A percentile compares a stretch with the other conserved stretches of the same genome.
Evolutionary conservation across 2,329 filamentous ascomycete species (phyloP).

Genomic region (Cladosporium sp.): DNA sequence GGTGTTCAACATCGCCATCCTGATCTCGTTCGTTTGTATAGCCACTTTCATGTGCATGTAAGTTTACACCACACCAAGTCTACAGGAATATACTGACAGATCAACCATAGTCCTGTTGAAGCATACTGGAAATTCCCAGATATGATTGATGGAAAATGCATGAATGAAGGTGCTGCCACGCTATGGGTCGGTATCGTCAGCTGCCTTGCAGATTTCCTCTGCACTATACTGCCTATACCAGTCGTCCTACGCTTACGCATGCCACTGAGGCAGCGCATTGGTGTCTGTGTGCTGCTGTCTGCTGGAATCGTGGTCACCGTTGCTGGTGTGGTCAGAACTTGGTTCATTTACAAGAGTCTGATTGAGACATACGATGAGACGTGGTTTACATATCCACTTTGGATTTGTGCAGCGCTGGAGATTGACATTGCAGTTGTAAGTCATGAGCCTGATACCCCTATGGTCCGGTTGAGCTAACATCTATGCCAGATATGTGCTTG

Average conservation of each 20-base stretch:
- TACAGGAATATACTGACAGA: constrained; percentile 5
- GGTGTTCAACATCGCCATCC: constrained; percentile 39
- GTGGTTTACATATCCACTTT: constrained; percentile 48
- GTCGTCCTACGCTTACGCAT: constrained; percentile 45
- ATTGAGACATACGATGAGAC: constrained; percentile 46
- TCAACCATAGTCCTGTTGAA: constrained; percentile 35
- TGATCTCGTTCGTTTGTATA: constrained; percentile 41
- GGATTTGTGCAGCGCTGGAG: constrained; percentile 49
- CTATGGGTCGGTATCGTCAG: constrained; percentile 45
- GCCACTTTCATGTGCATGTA: constrained; percentile 43
- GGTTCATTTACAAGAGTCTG: constrained; percentile 46
- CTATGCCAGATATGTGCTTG: constrained; percentile 40
- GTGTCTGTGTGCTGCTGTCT: constrained; percentile 42
- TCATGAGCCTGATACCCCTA: constrained; percentile 7
- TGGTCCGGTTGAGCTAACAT: not conserved
- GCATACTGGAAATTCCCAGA: constrained; percentile 45
- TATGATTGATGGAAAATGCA: constrained; percentile 36
- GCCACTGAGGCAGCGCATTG: constrained; percentile 43
- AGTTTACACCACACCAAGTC: constrained; percentile 15
- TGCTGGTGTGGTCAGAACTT: constrained; percentile 46
- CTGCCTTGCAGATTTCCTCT: constrained; percentile 44
- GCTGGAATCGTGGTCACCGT: constrained; percentile 46
- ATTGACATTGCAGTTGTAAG: constrained; percentile 49
- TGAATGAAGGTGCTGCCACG: constrained; percentile 44
- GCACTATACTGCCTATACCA: constrained; percentile 47